Base-by-base conservation (phyloP, 2,329 filamentous ascomycete species). In the Cladophialophora exuberans region DNA sequence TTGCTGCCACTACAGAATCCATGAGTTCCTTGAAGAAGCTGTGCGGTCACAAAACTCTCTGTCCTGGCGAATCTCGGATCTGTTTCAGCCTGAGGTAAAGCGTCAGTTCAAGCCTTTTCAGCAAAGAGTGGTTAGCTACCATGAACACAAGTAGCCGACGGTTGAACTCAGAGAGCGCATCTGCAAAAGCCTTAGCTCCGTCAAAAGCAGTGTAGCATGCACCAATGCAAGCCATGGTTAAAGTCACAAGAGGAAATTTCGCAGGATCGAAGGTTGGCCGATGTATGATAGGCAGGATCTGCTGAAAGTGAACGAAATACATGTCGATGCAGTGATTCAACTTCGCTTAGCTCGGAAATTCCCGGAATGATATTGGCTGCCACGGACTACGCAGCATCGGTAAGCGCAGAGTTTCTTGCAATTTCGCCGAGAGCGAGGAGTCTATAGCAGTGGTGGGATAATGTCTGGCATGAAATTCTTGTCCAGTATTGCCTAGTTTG, bases 201-300 rank as follows among this genome's bases (percentile, higher is more conserved):
- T 15, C 1, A 13, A 49, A 22, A 2, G 15, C 20, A 6, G 54
- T 36, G 35, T 48, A 57, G n/a, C 43, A 49, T 7, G 49, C 54
- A 10, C 54, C 54, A 9, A 57, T 53, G 13, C 18, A 15, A 9
- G 25, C 17, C 6, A 53, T 31, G 4, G 49, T 43, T 10, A 57
- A 28, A 1, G 54, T 52, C 17, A 53, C 2, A 6, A 45, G 5
- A 1, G 17, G 36, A 13, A 42, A 31, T 30, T 36, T 38, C 20
- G 17, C 43, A 4, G 54, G 54, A 22, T 57, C 54, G 33, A 57
- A 57, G 5, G 54, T 53, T 2, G 54, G 42, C 11, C 28, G 54
- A n/a, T 53, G 54, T 1, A 53, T 10, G 10, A 57, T 9, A 9
- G 28, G 28, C 4, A 55, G 45, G 38, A 18, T 50, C 6, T 15